phyloP scores from a whole-genome alignment of 2,329 filamentous ascomycete species.

The Ceratocystis cacaofunesta region DNA sequence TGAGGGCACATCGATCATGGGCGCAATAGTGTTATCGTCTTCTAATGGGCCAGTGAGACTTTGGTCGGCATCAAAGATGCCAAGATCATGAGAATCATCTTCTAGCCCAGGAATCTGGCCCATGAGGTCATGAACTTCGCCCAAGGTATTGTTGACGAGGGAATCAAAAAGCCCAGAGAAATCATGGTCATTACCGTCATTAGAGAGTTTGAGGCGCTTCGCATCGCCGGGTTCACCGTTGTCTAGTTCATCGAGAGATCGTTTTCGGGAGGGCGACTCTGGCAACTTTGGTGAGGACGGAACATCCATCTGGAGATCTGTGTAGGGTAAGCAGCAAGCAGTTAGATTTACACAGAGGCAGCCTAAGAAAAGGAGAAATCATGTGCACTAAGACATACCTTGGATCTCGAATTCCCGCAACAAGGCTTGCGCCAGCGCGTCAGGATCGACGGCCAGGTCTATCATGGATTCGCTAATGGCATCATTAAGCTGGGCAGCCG shows the following conservation, averaged over 20 bases:
- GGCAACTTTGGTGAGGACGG: conserved; percentile 4
- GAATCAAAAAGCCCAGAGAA: conserved; percentile 14
- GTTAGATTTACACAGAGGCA: not conserved
- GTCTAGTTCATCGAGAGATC: conserved; percentile 9
- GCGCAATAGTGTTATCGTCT: conserved; percentile 22
- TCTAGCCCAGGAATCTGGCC: conserved; percentile 22
- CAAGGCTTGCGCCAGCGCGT: conserved; percentile 16
- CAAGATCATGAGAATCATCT: conserved; percentile 20
- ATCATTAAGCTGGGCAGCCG: conserved; percentile 9
- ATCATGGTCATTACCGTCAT: not conserved
- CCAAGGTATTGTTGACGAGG: conserved; percentile 29
- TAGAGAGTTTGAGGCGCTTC: conserved; percentile 17
- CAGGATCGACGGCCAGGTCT: conserved; percentile 14
- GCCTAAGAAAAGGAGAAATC: not conserved
- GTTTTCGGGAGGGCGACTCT: conserved; percentile 13
- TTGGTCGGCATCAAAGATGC: conserved; percentile 21
- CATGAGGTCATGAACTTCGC: conserved; percentile 28
- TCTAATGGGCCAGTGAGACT: conserved; percentile 24
- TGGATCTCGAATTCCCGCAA: conserved; percentile 16
- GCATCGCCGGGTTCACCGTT: conserved; percentile 3
- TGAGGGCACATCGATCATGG: conserved; percentile 19
- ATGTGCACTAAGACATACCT: conserved; percentile 3
- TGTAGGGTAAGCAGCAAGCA: not conserved
- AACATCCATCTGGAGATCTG: not conserved
- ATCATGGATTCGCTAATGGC: conserved; percentile 5